Evolutionary conservation across 805 yeast genomes (phyloP), one percentile per base, ranked within the genome.

Genomic region (Metschnikowia dekortorum): DNA sequence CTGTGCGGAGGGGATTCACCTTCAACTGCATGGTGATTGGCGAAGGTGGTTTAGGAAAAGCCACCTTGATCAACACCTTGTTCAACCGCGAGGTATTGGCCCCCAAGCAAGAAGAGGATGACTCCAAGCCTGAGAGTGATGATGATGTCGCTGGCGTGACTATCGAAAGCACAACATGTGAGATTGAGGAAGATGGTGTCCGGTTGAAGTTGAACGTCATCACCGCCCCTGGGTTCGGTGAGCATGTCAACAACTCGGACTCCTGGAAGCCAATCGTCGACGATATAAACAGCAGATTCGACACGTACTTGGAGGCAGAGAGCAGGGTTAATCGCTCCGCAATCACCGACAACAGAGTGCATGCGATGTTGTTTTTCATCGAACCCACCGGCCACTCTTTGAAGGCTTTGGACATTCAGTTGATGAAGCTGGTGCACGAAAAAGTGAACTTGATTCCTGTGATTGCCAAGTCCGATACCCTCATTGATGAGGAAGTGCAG

Each of bases 381-480:
- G 97, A 92, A 71, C 99, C 99, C 59, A 91, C 97, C 28, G 98
- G 97, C 53, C 99, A 94, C 71, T 82, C 88, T 39, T 79, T 94
- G 67, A 87, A 85, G 66, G 84, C 97, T 16, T 77, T 94, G 62
- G 99, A 94, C 69, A 83, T 94, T 59, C 84, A 81, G 57, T 87
- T 91, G 60, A 88, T 94, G 89, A 84, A 85, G 65, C 82, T 83
- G 65, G 82, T 94, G 55, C 96, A 89, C 73, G 84, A 85, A 64
- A 90, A 89, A 68, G 97, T 91, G 54, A 94, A 94, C 68, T 79
- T 94, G 68, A 88, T 94, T 55, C 99, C 99, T 43, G 82, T 94
- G 44, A 89, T 94, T 69, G 94, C 98, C 55, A 92, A 92, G 73
- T 83, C 96, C 28, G 99, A 94, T 70, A 89, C 96, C 46, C 74